Evolutionary conservation across 345 rosid species (phyloP), one percentile per base, ranked within the genome.

Genomic region (Bruguiera parviflora): DNA sequence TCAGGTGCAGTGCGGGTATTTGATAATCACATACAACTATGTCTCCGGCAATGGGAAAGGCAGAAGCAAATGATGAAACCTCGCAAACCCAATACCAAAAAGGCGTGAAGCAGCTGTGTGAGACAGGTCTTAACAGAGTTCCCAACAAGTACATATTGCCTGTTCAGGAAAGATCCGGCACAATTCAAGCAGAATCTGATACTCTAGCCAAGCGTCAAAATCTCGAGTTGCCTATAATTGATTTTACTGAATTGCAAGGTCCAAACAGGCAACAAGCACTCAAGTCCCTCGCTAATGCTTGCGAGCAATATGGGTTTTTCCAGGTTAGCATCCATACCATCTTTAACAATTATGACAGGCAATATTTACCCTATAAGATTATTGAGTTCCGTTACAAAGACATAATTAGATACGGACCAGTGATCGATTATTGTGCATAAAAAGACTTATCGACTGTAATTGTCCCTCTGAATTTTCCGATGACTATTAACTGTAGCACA

Each of bases 41-140:
- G 91, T 80, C 86, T 78, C 91, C 93, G 31, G 67, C 89, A 66
- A 80, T 84, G 87, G 80, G 76, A 47, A 39, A 65, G 65, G 35
- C 67, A 65, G 74, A 68, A 78, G 77, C 57, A 72, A 61, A 75
- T 31, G 73, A 47, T 47, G 74, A 66, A 29, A 32, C 64, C 47
- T 18, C 11, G 31, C 77, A 78, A 65, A 66, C 21, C 27, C 78
- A 69, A 60, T 78, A 66, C 79, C 96, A 89, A 33, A 87, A 80
- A 70, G 98, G 98, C 59, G 98, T 92, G 69, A 88, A 87, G 83
- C 84, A 80, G 63, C 84, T 92, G 5, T 85, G 62, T 47, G 92
- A 85, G 61, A 85, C 73, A 16, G 92, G 90, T 29, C 16, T 88
- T 13, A 75, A 63, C 56, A 86, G 73, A 75, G 73, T 92, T 19